Evolutionary conservation across 2,329 filamentous ascomycete genomes (phyloP), one percentile per base, ranked within the genome.

Genomic region (Epichloe sp.): DNA sequence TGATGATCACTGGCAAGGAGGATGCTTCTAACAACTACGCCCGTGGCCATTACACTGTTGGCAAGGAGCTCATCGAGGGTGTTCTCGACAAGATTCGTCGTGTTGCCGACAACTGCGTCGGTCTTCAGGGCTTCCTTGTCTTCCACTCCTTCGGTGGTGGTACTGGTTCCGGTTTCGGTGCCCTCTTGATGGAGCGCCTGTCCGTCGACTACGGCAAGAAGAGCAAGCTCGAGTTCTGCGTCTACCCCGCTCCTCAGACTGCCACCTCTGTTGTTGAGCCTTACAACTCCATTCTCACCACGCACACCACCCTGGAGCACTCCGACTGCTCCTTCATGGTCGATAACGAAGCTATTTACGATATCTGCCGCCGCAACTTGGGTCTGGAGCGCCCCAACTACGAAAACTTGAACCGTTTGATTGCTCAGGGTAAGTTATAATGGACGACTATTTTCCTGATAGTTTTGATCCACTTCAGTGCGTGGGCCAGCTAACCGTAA

Each of bases 1-100:
- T 94, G 77, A 95, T 98, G 91, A 96, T 98, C 74, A 95, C 88
- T 59, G 93, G 93, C 75, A 97, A 97, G 85, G 93, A 97, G 81
- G 93, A 97, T 83, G 93, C 93, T 61, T 96, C 91, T 62, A 98
- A 98, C 86, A 98, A 98, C 85, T 97, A 97, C 69, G 93, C 93
- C 64, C 91, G 93, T 81, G 93, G 93, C 62, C 93, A 98, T 80
- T 98, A 98, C 82, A 98, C 93, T 58, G 90, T 97, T 63, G 93
- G 93, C 71, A 97, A 97, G 82, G 93, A 98, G 80, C 83, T 98
- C 72, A 96, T 97, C 64, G 93, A 98, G 72, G 85, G 90, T 71
- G 93, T 97, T 56, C 78, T 97, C 62, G 93, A 98, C 80, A 95
- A 95, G 82, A 86, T 98, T 60, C 88, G 93, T 71, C 88, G 88